Evolutionary conservation across 2,329 filamentous ascomycete genomes (phyloP).

Genomic region (Aspergillus tamarii): DNA sequence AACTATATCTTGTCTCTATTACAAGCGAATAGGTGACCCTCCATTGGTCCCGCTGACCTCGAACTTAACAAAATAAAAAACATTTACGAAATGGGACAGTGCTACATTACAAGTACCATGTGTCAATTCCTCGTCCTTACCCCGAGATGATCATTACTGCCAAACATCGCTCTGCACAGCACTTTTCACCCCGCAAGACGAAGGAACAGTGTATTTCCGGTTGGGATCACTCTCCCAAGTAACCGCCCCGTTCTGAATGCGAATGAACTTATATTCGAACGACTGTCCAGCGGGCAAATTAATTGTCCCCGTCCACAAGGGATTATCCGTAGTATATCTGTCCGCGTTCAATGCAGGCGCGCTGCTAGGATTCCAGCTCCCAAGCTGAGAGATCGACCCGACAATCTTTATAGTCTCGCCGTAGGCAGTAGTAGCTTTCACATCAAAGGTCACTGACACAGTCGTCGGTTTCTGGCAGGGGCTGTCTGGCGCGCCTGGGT

Average conservation of each 20-base stretch:
- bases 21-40: no score
- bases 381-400: slow-evolving; percentile 63
- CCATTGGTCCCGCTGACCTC: not conserved
- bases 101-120: not conserved
- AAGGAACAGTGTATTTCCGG: slow-evolving; percentile 44
- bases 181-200: slow-evolving; percentile 36
- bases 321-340: slow-evolving; percentile 62
- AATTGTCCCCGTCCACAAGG: slow-evolving; percentile 64
- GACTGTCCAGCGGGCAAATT: slow-evolving; percentile 57
- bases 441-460: slow-evolving; percentile 67
- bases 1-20: not conserved
- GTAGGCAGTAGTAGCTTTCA: slow-evolving; percentile 58
- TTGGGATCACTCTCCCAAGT: slow-evolving; percentile 66
- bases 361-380: slow-evolving; percentile 61
- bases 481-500: slow-evolving; percentile 7
- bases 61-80: not conserved
- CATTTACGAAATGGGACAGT: no score
- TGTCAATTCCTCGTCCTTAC: not conserved
- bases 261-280: slow-evolving; percentile 72
- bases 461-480: slow-evolving; percentile 34
- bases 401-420: slow-evolving; percentile 70
- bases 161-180: slow-evolving; percentile 44
- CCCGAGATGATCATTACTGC: slow-evolving; percentile 24
- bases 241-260: slow-evolving; percentile 59
- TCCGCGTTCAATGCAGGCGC: slow-evolving; percentile 62